Conservation (phyloP, 768 basidiomycete species). For the Boletus sensibilis region DNA sequence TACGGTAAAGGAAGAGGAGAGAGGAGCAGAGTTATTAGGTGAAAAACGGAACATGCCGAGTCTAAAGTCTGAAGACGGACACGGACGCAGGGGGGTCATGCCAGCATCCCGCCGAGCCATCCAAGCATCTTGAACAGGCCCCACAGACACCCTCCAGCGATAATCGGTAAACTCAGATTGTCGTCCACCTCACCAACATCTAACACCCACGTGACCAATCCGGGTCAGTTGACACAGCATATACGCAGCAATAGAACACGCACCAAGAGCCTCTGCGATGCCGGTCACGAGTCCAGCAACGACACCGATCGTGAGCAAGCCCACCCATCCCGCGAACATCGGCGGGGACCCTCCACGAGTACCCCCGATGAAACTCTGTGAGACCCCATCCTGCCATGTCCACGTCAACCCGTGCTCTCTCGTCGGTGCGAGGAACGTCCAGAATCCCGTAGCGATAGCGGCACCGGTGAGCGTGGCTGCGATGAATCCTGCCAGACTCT, state of each 20-base stretch:
- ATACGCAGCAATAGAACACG: slow-evolving; percentile 28
- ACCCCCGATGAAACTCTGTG: slow-evolving; percentile 24
- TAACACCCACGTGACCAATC: slow-evolving; percentile 29
- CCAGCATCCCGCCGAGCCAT: slow-evolving; percentile 30
- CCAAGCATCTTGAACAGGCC: slow-evolving; percentile 46
- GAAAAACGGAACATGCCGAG: neutral
- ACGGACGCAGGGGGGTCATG: slow-evolving; percentile 1
- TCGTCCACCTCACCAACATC: slow-evolving; percentile 86
- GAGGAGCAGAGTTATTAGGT: too few species aligned
- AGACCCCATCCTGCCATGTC: slow-evolving; percentile 55
- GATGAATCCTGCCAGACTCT: slow-evolving; percentile 81
- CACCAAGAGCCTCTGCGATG: slow-evolving; percentile 87
- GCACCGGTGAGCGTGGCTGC: slow-evolving; percentile 77
- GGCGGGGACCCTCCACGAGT: neutral
- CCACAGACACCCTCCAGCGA: slow-evolving; percentile 75
- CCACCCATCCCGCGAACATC: slow-evolving; percentile 35
- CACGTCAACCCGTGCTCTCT: slow-evolving; percentile 47
- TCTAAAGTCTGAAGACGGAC: neutral
- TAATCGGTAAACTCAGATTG: slow-evolving; percentile 85
- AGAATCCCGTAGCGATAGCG: slow-evolving; percentile 65
- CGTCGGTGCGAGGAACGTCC: slow-evolving; percentile 58
- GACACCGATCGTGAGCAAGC: slow-evolving; percentile 54
- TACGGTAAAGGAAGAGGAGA: neutral
- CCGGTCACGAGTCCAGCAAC: slow-evolving; percentile 79
- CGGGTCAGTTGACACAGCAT: neutral